These are phyloP conservation scores for Bretschneidera sinensis DNA, from an alignment of 345 rosid genomes.

Conservation along the genomic window DNA sequence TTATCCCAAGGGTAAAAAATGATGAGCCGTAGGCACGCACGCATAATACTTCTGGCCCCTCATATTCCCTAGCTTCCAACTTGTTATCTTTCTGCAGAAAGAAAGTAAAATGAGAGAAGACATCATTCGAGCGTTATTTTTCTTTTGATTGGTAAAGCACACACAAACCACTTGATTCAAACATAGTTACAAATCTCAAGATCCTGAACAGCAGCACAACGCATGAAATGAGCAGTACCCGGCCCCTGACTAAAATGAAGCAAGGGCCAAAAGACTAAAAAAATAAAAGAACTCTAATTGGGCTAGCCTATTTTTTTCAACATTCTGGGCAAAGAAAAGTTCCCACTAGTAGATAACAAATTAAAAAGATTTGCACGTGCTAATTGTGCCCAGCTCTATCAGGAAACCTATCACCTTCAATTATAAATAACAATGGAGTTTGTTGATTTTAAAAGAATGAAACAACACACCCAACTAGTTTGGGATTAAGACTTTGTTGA, in stretches of 20 bases:
- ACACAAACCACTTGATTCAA: too few relatives aligned
- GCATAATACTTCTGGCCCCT: slow-evolving; percentile 66
- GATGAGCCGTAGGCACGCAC: slow-evolving; percentile 93
- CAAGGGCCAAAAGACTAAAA: neutral
- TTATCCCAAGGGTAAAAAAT: slow-evolving; percentile 82
- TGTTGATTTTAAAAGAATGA: neutral
- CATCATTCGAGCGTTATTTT: too few relatives aligned
- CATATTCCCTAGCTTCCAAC: slow-evolving; percentile 32
- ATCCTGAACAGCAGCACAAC: slow-evolving; percentile 7
- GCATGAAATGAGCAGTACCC: neutral
- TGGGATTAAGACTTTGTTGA: neutral
- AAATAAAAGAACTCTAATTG: neutral
- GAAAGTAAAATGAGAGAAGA: slow-evolving; percentile 13
- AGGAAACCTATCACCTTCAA: neutral
- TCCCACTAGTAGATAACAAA: neutral
- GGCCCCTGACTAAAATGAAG: neutral
- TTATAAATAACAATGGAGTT: too few relatives aligned
- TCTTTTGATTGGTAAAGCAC: too few relatives aligned
- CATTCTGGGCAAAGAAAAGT: neutral
- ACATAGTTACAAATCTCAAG: slow-evolving; percentile 4
- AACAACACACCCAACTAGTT: neutral
- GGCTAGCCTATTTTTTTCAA: neutral
- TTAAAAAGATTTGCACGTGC: too few relatives aligned
- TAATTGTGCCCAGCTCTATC: neutral
- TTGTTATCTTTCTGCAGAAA: slow-evolving; percentile 49